Evolutionary conservation across 345 rosid species (phyloP).

Genomic region (Rhodamnia rubescens): DNA sequence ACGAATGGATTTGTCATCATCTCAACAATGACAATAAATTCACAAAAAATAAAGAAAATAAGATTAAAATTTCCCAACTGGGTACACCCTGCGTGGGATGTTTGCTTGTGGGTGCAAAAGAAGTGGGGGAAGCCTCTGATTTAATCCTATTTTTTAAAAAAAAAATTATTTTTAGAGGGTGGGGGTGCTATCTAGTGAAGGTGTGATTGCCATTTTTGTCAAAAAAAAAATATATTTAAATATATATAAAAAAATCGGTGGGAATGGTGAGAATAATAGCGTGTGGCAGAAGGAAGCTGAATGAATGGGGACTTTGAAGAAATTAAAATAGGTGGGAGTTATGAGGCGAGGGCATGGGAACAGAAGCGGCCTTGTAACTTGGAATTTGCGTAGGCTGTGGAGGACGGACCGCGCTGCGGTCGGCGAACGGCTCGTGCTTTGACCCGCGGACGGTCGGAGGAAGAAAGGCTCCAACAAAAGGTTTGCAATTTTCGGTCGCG

Average conservation of each 20-base stretch:
- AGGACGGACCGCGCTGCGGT: constrained; percentile 67
- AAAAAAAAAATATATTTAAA: no score
- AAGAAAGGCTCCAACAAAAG: neutral
- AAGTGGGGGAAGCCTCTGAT: neutral
- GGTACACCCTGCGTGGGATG: constrained; percentile 2
- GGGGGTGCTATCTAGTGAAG: neutral
- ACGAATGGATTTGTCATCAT: neutral
- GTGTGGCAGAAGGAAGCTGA: constrained; percentile 22
- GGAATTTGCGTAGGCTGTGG: constrained; percentile 39
- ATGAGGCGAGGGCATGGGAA: neutral
- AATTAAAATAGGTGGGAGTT: neutral
- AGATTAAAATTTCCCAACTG: neutral
- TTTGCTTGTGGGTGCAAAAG: constrained; percentile 29
- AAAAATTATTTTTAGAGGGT: neutral
- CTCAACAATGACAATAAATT: neutral
- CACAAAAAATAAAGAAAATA: neutral
- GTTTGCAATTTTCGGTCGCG: no score
- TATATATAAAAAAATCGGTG: no score
- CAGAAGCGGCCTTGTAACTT: constrained; percentile 36
- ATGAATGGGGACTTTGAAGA: neutral
- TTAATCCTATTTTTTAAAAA: neutral
- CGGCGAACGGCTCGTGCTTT: constrained; percentile 69
- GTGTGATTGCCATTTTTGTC: neutral
- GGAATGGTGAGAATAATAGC: constrained; percentile 19
- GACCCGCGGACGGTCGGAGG: constrained; percentile 18